phyloP scores from a whole-genome alignment of 192 early-diverging fungal species.

The Backusella mclennaniae region DNA sequence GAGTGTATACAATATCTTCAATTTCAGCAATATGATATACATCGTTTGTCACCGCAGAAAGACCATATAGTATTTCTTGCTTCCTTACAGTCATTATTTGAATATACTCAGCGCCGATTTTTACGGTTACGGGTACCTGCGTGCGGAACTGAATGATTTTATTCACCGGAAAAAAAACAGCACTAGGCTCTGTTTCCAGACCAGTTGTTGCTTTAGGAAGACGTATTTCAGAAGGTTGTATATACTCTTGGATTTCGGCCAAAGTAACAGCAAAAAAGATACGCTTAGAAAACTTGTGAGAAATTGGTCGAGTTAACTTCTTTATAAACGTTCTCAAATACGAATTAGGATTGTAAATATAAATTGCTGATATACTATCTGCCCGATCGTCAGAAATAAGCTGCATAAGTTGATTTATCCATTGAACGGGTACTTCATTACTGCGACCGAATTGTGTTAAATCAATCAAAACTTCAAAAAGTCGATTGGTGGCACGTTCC shows the following conservation, averaged over 20 bases:
- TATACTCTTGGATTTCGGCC: slow-evolving; percentile 60
- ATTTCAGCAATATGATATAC: slow-evolving; percentile 69
- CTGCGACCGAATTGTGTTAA: slow-evolving; percentile 59
- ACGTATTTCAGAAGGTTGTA: slow-evolving; percentile 57
- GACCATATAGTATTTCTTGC: slow-evolving; percentile 56
- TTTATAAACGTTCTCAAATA: slow-evolving; percentile 54
- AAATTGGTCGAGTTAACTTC: slow-evolving; percentile 16
- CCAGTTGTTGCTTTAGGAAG: slow-evolving; percentile 65
- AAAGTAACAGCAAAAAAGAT: slow-evolving; percentile 56
- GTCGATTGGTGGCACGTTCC: slow-evolving; percentile 45
- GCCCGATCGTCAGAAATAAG: slow-evolving; percentile 52
- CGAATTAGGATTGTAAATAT: slow-evolving; percentile 70
- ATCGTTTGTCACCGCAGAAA: slow-evolving; percentile 76
- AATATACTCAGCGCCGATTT: slow-evolving; percentile 78
- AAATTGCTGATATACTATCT: slow-evolving; percentile 53
- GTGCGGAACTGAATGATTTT: slow-evolving; percentile 65
- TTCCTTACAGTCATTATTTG: slow-evolving; percentile 67
- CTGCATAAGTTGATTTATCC: slow-evolving; percentile 55
- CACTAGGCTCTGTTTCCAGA: slow-evolving; percentile 73
- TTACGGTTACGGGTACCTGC: slow-evolving; percentile 74
- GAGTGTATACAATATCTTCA: slow-evolving; percentile 46
- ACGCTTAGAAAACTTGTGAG: slow-evolving; percentile 43
- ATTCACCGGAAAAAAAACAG: slow-evolving; percentile 64
- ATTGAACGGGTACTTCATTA: slow-evolving; percentile 65
- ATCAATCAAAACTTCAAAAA: slow-evolving; percentile 71